Base-by-base conservation (phyloP, 257 asterid genomes). In the Rehmannia glutinosa region DNA sequence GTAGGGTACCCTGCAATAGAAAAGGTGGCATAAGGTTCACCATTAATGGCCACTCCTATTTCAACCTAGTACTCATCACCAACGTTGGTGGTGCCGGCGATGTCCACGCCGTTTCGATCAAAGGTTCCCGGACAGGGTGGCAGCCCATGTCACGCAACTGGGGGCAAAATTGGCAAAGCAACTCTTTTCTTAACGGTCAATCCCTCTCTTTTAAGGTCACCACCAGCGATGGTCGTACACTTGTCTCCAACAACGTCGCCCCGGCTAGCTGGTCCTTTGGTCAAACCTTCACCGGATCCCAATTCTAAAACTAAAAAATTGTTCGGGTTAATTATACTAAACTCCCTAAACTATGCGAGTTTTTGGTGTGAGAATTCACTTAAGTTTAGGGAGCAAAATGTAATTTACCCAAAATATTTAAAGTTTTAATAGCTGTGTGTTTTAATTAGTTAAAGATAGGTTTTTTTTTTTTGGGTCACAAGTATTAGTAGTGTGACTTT, bases 91-190 rank as follows among this genome's bases (percentile, higher is more conserved):
- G 96, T 12, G 90, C 91, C 16, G 97, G 96, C 8, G 97, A 90
- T 51, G 96, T 85, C 11, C 91, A 80, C 10, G 3, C 92, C 0
- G 91, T 86, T 2, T 80, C 86, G 8, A 64, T 90, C 79, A 90
- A 90, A 46, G 97, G 97, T 1, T 87, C 97, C 1, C 66, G 86
- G 42, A 80, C 94, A 0, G 79, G 78, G 1, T 90, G 97, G 97
- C 96, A 87, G 28, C 72, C 82, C 0, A 80, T 90, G 97, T 81
- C 95, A 2, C 77, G 95, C 69, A 90, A 90, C 76, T 90, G 95
- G 97, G 97, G 97, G 0, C 93, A 87, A 20, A 90, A 90, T 35
- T 90, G 97, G 97, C 95, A 90, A 53, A 90, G 76, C 87, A 90
- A 87, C 74, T 23, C 73, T 0, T 43, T 83, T n/a, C 91, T 90